Percentiles rank a stretch among this genome's conserved stretches.
phyloP scores from a whole-genome alignment of 2,329 filamentous ascomycete species.

The Penicillium nordicum region DNA sequence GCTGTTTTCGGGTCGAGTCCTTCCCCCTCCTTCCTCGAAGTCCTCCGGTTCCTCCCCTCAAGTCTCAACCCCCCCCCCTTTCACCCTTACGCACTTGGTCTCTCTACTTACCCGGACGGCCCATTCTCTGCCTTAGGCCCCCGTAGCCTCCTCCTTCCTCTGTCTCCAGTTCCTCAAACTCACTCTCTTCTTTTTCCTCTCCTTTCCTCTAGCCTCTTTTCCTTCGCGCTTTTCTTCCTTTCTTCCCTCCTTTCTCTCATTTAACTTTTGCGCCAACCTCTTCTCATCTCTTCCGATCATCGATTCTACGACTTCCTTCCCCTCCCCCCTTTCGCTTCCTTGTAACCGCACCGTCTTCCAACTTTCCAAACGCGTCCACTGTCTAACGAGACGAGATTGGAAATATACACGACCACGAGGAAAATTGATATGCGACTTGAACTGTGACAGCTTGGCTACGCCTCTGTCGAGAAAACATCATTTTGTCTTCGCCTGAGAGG shows the following conservation, averaged over 20 bases:
- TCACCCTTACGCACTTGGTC: slow-evolving; percentile 10
- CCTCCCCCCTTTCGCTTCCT: slow-evolving; percentile 15
- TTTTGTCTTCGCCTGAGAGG: slow-evolving; percentile 38
- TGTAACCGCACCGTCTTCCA: neutral
- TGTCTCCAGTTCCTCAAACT: slow-evolving; percentile 19
- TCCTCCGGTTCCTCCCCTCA: slow-evolving; percentile 1
- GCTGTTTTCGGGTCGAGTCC: slow-evolving; percentile 12
- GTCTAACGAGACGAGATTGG: slow-evolving; percentile 9
- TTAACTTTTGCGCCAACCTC: slow-evolving; percentile 8
- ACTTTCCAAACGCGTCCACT: slow-evolving; percentile 16
- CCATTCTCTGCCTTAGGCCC: slow-evolving; percentile 27
- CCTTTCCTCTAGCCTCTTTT: slow-evolving; percentile 20
- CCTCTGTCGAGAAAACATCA: slow-evolving; percentile 17
- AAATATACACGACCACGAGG: slow-evolving; percentile 2
- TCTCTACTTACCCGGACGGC: slow-evolving; percentile 14
- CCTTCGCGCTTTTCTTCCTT: slow-evolving; percentile 17
- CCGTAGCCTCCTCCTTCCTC: slow-evolving; percentile 23
- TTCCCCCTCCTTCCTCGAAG: neutral
- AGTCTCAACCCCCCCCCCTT: slow-evolving; percentile 12
- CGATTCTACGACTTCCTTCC: slow-evolving; percentile 6
- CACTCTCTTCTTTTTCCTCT: slow-evolving; percentile 24
- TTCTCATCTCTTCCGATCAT: slow-evolving; percentile 2
- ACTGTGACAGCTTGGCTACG: slow-evolving; percentile 18
- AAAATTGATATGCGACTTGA: slow-evolving; percentile 22
- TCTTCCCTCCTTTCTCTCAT: slow-evolving; percentile 13